Evolutionary conservation across 1,284 basidiomycete species (phyloP).

Genomic region (Marasmius fiardii): DNA sequence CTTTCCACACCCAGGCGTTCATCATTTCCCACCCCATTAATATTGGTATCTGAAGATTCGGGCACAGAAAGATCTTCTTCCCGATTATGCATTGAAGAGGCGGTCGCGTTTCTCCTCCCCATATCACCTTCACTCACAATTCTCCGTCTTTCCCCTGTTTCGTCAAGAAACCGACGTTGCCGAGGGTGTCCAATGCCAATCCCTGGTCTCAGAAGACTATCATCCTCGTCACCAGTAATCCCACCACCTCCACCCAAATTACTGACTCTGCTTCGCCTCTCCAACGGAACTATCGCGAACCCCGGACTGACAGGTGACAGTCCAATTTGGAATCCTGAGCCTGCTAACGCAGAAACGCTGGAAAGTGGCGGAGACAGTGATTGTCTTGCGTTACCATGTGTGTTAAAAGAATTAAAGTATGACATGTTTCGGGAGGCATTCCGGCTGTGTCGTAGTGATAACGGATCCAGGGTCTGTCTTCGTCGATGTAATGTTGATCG

Average conservation of each 20-base stretch:
- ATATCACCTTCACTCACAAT: slow-evolving; percentile 49
- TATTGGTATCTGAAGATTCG: background rate
- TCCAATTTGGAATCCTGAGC: slow-evolving; percentile 66
- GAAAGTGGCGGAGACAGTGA: slow-evolving; percentile 24
- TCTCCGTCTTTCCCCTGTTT: slow-evolving; percentile 31
- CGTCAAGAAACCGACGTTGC: slow-evolving; percentile 14
- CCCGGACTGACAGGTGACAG: slow-evolving; percentile 72
- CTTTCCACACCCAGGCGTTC: background rate
- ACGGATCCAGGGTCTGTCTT: slow-evolving; percentile 10
- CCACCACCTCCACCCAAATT: slow-evolving; percentile 20
- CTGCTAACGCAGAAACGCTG: slow-evolving; percentile 35
- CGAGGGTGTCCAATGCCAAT: slow-evolving; percentile 18
- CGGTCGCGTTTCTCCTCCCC: slow-evolving; percentile 17
- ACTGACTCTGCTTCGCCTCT: slow-evolving; percentile 43
- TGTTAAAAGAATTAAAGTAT: slow-evolving; percentile 8
- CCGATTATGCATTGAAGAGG: background rate
- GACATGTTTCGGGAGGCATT: slow-evolving; percentile 10
- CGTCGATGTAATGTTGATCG: slow-evolving; percentile 7
- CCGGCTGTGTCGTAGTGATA: slow-evolving; percentile 3
- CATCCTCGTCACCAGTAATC: slow-evolving; percentile 6
- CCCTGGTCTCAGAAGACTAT: slow-evolving; percentile 17
- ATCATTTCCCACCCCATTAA: background rate
- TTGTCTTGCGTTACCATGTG: slow-evolving; percentile 5
- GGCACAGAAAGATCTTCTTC: background rate
- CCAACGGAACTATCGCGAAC: slow-evolving; percentile 57